Evolutionary conservation across 2,329 filamentous ascomycete species (phyloP).

Genomic region (Aureobasidium melanogenum): DNA sequence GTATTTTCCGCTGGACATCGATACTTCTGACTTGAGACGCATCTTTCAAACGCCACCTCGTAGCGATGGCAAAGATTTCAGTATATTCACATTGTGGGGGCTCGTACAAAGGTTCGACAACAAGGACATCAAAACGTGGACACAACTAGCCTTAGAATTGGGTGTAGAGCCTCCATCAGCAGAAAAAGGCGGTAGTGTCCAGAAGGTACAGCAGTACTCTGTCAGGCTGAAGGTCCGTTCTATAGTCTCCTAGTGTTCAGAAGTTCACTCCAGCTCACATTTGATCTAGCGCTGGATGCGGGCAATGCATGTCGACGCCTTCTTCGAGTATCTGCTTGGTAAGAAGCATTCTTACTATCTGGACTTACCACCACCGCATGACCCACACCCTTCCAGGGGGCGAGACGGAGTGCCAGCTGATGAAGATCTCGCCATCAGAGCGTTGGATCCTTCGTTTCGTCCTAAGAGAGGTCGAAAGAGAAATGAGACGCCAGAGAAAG

Average conservation of each 20-base stretch:
- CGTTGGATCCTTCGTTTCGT: constrained; percentile 66
- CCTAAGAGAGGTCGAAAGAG: constrained; percentile 52
- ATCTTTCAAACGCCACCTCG: constrained; percentile 73
- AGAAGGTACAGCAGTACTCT: constrained; percentile 92
- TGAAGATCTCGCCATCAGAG: constrained; percentile 80
- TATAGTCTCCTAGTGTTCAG: constrained; percentile 14
- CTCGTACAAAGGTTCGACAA: constrained; percentile 69
- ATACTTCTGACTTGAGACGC: constrained; percentile 63
- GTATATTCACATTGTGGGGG: constrained; percentile 65
- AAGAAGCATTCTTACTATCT: constrained; percentile 74
- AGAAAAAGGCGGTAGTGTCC: constrained; percentile 70
- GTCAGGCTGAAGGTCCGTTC: constrained; percentile 70
- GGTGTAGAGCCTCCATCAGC: constrained; percentile 78
- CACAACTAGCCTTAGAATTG: constrained; percentile 74
- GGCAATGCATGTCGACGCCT: constrained; percentile 89
- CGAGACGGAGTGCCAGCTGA: constrained; percentile 77
- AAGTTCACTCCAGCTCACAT: neutral
- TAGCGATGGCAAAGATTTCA: constrained; percentile 81
- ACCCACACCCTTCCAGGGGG: constrained; percentile 54
- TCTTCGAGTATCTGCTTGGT: constrained; percentile 80
- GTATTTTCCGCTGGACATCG: constrained; percentile 58
- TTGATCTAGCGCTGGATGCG: constrained; percentile 69
- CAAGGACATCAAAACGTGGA: constrained; percentile 89
- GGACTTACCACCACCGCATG: constrained; percentile 57
- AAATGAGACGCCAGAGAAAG: constrained; percentile 17